These are phyloP conservation scores for Castanopsis chinensis DNA, from an alignment of 306 rosid species.

Conservation along the genomic window DNA sequence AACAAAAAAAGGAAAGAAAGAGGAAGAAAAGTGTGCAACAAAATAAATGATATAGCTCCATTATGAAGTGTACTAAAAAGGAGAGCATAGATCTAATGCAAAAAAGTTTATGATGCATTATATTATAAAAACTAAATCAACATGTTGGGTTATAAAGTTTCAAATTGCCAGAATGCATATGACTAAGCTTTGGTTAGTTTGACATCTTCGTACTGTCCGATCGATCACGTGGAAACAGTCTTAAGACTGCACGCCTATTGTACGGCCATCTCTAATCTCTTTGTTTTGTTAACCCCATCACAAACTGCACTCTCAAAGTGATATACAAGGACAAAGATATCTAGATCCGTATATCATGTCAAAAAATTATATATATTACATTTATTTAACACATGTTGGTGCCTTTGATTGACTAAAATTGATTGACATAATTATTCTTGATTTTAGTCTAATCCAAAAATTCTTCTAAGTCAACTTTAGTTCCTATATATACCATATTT, in stretches of 20 bases:
- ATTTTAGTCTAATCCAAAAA: too few species aligned
- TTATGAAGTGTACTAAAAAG: not conserved
- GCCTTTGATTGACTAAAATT: too few species aligned
- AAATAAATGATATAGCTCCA: not conserved
- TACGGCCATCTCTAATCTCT: not conserved
- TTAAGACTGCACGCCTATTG: constrained; percentile 1
- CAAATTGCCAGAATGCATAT: constrained; percentile 36
- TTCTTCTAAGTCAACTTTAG: too few species aligned
- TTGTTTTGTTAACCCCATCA: not conserved
- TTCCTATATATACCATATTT: too few species aligned
- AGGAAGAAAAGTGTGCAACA: not conserved
- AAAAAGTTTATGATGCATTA: not conserved
- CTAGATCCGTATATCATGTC: not conserved
- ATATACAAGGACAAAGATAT: not conserved
- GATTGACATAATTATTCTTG: too few species aligned
- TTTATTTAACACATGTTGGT: too few species aligned
- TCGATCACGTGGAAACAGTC: not conserved
- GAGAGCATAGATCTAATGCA: not conserved
- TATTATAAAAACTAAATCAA: not conserved
- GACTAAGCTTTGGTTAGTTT: constrained; percentile 44
- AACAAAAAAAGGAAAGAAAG: too few species aligned
- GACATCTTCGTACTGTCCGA: constrained; percentile 56
- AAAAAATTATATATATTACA: too few species aligned
- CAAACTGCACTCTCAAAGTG: not conserved
- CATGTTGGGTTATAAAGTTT: constrained; percentile 9